Evolutionary conservation across 805 yeast species (phyloP).

Genomic region (Kodamaea neixiangensis): DNA sequence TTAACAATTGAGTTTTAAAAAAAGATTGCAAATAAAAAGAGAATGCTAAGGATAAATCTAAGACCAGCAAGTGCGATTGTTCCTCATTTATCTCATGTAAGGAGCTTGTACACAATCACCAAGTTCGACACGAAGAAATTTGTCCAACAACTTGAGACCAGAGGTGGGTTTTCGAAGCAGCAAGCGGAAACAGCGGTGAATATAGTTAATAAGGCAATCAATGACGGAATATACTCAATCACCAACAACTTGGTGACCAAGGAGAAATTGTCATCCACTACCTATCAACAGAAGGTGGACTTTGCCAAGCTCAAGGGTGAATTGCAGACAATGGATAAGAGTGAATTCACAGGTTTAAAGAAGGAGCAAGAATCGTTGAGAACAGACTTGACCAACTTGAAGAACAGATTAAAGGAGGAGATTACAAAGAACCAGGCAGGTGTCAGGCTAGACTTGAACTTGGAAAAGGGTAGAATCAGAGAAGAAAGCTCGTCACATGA

Average conservation of each 20-base stretch:
- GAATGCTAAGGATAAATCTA: neutral
- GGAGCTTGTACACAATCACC: conserved; percentile 31
- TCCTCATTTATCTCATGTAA: neutral
- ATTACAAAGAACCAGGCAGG: conserved; percentile 88
- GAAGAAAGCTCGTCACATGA: conserved; percentile 94
- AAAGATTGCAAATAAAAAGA: neutral
- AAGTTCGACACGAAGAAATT: conserved; percentile 78
- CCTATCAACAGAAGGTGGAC: conserved; percentile 95
- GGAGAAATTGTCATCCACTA: conserved; percentile 77
- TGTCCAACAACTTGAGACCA: conserved; percentile 61
- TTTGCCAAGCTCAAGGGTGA: conserved; percentile 94
- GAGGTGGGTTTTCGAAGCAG: conserved; percentile 66
- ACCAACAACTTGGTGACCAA: conserved; percentile 80
- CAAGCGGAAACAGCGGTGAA: conserved; percentile 82
- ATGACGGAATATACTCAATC: conserved; percentile 76
- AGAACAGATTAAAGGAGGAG: conserved; percentile 85
- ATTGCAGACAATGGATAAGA: conserved; percentile 80
- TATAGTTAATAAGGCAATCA: conserved; percentile 71
- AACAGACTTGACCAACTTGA: conserved; percentile 81
- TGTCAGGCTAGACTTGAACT: conserved; percentile 83
- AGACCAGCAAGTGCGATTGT: neutral
- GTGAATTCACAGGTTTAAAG: conserved; percentile 78
- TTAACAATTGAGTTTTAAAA: neutral
- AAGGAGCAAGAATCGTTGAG: conserved; percentile 85
- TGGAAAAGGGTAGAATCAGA: conserved; percentile 93